A percentile compares a stretch with the other conserved stretches of the same genome.
These are phyloP conservation scores for Phoma herbarum DNA, from an alignment of 2,329 filamentous ascomycete species.

Conservation along the genomic window DNA sequence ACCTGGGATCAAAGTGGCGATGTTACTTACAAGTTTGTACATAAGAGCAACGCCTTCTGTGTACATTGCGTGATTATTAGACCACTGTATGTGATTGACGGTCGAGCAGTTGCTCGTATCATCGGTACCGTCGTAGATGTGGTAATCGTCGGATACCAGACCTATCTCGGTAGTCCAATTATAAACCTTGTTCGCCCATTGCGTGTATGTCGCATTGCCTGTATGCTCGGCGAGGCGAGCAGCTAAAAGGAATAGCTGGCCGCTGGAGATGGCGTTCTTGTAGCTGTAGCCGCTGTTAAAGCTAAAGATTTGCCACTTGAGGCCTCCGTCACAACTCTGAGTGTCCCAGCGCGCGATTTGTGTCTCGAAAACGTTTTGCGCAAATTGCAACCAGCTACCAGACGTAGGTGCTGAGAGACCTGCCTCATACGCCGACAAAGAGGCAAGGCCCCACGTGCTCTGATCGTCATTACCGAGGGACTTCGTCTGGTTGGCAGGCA, in stretches of 20 bases:
- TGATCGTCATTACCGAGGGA: conserved; percentile 74
- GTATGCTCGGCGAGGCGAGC: conserved; percentile 75
- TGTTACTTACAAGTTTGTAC: conserved; percentile 53
- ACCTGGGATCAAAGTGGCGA: background rate
- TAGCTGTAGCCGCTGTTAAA: conserved; percentile 80
- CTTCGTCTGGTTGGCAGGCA: conserved; percentile 49
- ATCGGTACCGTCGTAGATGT: conserved; percentile 61
- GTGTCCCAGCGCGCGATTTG: conserved; percentile 74
- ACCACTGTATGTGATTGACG: conserved; percentile 60
- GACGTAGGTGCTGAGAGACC: conserved; percentile 63
- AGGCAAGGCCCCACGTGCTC: conserved; percentile 73
- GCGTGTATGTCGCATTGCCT: conserved; percentile 60
- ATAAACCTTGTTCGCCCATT: conserved; percentile 73
- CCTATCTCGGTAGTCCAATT: conserved; percentile 59
- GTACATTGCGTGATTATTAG: conserved; percentile 59
- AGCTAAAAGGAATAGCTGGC: conserved; percentile 80
- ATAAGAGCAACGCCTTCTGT: conserved; percentile 63
- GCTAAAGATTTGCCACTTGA: conserved; percentile 76
- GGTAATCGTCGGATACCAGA: conserved; percentile 58
- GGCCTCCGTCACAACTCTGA: conserved; percentile 71
- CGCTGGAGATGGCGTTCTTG: conserved; percentile 80
- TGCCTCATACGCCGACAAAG: conserved; percentile 72
- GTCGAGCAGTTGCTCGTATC: conserved; percentile 56
- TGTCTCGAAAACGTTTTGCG: conserved; percentile 75
- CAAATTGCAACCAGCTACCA: conserved; percentile 67